A percentile compares a stretch with the other conserved stretches of the same genome.
Evolutionary conservation across 129 eudicot species (phyloP).

Genomic region (Flaveria sonorensis): DNA sequence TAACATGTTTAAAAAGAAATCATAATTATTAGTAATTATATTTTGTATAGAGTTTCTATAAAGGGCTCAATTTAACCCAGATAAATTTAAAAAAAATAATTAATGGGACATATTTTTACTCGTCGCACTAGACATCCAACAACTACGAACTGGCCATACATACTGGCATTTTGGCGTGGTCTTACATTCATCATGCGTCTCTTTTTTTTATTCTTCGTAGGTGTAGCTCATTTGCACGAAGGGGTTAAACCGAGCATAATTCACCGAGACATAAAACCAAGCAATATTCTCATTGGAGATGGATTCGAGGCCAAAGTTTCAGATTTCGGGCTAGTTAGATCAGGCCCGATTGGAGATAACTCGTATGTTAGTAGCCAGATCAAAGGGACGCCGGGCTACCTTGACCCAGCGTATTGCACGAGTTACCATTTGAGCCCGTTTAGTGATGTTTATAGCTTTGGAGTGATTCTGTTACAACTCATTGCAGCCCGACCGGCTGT

Average conservation of each 20-base stretch:
- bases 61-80: too few species aligned
- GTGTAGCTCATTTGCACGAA: conserved; percentile 82
- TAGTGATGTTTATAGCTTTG: conserved; percentile 84
- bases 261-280: conserved; percentile 81
- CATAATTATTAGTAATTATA: too few species aligned
- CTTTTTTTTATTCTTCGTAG: conserved; percentile 14
- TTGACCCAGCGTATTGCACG: conserved; percentile 81
- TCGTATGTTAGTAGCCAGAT: conserved; percentile 77
- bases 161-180: not conserved
- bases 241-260: conserved; percentile 67
- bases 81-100: too few species aligned
- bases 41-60: too few species aligned
- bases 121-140: too few species aligned
- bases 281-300: conserved; percentile 72
- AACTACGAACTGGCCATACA: too few species aligned
- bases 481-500: conserved; percentile 78
- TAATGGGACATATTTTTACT: too few species aligned
- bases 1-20: too few species aligned
- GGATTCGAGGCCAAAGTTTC: conserved; percentile 81
- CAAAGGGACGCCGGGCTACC: conserved; percentile 84
- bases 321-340: conserved; percentile 76
- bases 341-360: conserved; percentile 70
- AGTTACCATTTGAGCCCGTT: conserved; percentile 68
- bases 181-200: not conserved
- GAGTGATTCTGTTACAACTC: conserved; percentile 76